Conservation (phyloP, 179 eudicot genomes). For the Vitellaria paradoxa region DNA sequence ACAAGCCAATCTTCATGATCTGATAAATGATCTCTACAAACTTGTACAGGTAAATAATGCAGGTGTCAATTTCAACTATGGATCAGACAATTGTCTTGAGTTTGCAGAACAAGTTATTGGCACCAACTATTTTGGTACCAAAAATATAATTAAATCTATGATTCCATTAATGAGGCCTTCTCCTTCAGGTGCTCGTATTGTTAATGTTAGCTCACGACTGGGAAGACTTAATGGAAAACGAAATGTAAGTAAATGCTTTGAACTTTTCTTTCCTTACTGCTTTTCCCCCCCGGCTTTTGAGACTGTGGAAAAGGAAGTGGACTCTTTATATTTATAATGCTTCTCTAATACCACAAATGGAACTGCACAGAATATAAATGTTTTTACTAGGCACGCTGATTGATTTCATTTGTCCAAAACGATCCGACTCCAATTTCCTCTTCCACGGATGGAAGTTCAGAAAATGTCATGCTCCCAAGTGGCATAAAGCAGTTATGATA, state of each 20-base stretch:
- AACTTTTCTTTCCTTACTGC: neutral
- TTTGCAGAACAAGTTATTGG: conserved; percentile 68
- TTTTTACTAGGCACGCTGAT: neutral
- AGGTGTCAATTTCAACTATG: conserved; percentile 72
- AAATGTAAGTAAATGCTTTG: conserved; percentile 52
- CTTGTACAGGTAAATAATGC: conserved; percentile 87
- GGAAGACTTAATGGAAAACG: conserved; percentile 84
- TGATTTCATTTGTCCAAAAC: neutral
- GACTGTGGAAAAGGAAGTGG: neutral
- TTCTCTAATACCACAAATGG: neutral
- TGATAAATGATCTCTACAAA: conserved; percentile 6
- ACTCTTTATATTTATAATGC: neutral
- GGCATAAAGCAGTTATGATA: neutral
- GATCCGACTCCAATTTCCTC: neutral
- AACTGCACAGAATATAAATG: neutral
- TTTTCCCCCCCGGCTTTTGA: neutral
- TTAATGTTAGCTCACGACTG: conserved; percentile 81
- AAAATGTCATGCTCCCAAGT: neutral
- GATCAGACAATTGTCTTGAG: conserved; percentile 70
- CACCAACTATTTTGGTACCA: conserved; percentile 88
- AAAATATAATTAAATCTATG: conserved; percentile 67
- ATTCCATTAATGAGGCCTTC: conserved; percentile 84
- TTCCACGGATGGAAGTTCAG: neutral
- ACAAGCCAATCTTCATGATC: neutral
- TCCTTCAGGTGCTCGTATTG: conserved; percentile 72